Evolutionary conservation across 306 rosid species (phyloP).

Genomic region (Castanopsis chinensis): DNA sequence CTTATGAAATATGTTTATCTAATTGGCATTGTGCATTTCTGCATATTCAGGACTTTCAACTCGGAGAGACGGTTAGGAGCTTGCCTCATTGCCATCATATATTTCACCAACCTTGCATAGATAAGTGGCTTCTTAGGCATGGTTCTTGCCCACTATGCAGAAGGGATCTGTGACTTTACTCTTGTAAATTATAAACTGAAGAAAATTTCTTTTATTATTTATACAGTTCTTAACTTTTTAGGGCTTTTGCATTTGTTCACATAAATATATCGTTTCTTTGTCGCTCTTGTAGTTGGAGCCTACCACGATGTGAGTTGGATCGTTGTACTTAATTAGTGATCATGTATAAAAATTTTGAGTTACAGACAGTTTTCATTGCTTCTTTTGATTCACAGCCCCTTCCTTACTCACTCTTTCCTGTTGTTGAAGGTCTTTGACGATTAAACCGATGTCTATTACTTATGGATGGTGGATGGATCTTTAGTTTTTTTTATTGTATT

Average conservation of each 20-base stretch:
- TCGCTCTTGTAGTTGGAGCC: conserved; percentile 2
- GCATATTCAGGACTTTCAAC: conserved; percentile 75
- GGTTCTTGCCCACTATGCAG: conserved; percentile 99
- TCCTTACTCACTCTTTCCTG: background rate
- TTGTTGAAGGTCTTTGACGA: background rate
- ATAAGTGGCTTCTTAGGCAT: conserved; percentile 93
- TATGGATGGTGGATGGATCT: background rate
- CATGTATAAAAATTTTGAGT: conserved; percentile 29
- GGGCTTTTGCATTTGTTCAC: conserved; percentile 11
- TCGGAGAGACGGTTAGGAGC: conserved; percentile 92
- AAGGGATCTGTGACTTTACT: conserved; percentile 83
- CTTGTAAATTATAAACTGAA: conserved; percentile 34
- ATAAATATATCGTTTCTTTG: background rate
- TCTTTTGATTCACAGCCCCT: background rate
- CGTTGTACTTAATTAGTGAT: background rate
- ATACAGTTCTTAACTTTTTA: conserved; percentile 23
- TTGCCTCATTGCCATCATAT: conserved; percentile 96
- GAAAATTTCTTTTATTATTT: conserved; percentile 41
- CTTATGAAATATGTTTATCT: background rate
- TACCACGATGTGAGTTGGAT: conserved; percentile 9
- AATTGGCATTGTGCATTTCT: conserved; percentile 25
- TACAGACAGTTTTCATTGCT: conserved; percentile 17
- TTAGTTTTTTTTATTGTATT: background rate
- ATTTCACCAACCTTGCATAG: conserved; percentile 98
- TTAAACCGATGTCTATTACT: background rate